Conservation (phyloP, 2,329 filamentous ascomycete genomes). For the Talaromyces amestolkiae region DNA sequence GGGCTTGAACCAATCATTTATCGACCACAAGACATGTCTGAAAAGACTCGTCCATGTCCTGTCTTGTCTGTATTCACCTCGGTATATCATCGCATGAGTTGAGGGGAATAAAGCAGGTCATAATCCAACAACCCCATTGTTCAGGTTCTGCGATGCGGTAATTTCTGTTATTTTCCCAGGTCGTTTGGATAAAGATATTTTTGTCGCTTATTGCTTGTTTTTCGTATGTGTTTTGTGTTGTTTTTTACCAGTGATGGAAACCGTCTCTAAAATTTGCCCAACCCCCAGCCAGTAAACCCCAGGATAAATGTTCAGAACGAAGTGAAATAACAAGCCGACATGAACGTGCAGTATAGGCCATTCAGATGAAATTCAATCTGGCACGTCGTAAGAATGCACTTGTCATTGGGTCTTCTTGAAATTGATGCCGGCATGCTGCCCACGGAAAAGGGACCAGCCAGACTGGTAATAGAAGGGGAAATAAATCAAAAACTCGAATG, state of each 20-base stretch:
- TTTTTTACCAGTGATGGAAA: constrained; percentile 39
- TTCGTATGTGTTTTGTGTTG: constrained; percentile 6
- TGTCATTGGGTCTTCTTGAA: not conserved
- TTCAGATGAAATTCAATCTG: not conserved
- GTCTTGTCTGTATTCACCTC: not conserved
- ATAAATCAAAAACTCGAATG: constrained; percentile 15
- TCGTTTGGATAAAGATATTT: not conserved
- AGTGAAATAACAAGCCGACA: constrained; percentile 9
- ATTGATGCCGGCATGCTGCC: not conserved
- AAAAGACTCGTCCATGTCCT: not conserved
- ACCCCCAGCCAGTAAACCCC: constrained; percentile 22
- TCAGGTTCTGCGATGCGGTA: not conserved
- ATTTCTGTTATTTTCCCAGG: constrained; percentile 1
- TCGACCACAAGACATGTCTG: not conserved
- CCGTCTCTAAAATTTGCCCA: constrained; percentile 30
- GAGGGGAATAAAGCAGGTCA: not conserved
- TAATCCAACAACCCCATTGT: not conserved
- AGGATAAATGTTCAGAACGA: constrained; percentile 4
- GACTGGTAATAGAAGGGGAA: constrained; percentile 17
- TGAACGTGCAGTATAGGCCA: not conserved
- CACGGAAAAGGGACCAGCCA: not conserved
- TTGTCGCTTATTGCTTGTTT: constrained; percentile 12
- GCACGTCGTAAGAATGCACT: not conserved
- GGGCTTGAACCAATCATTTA: not conserved
- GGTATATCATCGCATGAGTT: not conserved